Evolutionary conservation across 176 grass and related monocot species (phyloP).

Genomic region (Ensete ventricosum): DNA sequence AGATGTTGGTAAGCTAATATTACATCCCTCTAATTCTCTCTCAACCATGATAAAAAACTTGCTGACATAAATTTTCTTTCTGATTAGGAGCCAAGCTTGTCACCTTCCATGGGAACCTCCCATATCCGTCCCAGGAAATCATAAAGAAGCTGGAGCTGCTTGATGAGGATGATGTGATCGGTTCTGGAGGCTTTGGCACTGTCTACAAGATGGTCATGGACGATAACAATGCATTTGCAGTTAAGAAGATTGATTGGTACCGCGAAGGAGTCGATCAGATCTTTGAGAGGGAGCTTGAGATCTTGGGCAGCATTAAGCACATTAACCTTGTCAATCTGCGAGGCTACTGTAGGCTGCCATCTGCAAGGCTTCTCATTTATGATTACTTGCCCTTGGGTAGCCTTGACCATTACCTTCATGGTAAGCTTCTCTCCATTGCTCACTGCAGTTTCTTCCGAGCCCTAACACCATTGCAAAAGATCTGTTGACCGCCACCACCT

Average conservation of each 20-base stretch:
- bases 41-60: background rate
- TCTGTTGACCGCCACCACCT: background rate
- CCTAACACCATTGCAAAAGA: background rate
- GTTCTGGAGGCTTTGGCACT: constrained; percentile 71
- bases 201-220: constrained; percentile 98
- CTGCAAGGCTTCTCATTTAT: constrained; percentile 73
- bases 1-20: constrained; percentile 33
- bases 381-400: constrained; percentile 82
- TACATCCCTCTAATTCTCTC: background rate
- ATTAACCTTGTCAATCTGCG: constrained; percentile 90
- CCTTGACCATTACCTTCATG: constrained; percentile 73
- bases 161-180: constrained; percentile 84
- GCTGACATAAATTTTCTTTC: background rate
- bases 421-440: constrained; percentile 16
- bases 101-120: constrained; percentile 89
- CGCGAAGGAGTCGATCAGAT: constrained; percentile 40
- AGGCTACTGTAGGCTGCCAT: constrained; percentile 63
- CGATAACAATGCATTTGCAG: constrained; percentile 58
- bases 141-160: constrained; percentile 76
- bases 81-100: constrained; percentile 79
- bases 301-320: constrained; percentile 86
- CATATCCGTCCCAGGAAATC: constrained; percentile 80
- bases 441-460: background rate
- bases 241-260: constrained; percentile 68
- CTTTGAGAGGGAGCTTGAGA: constrained; percentile 88